Percentiles rank a stretch among this genome's conserved stretches.
Evolutionary conservation across 1,284 basidiomycete genomes (phyloP).

Genomic region (Trametes hirsuta): DNA sequence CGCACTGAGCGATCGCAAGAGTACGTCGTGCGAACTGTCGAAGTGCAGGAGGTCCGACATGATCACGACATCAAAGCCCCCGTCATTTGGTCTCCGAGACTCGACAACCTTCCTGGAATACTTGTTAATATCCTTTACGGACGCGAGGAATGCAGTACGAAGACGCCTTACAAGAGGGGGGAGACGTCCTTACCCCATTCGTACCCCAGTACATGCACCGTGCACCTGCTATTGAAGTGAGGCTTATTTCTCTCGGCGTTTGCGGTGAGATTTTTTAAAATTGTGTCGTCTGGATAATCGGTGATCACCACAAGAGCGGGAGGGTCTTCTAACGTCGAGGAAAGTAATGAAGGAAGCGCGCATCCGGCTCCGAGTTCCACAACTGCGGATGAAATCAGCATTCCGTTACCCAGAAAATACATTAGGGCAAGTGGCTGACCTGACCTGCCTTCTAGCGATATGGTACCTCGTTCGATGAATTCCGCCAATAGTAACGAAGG

Average conservation of each 20-base stretch:
- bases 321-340: conserved; percentile 46
- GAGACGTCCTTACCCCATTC: conserved; percentile 62
- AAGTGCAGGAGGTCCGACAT: conserved; percentile 76
- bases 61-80: conserved; percentile 61
- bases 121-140: no score
- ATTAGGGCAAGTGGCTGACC: conserved; percentile 36
- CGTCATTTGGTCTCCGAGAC: not conserved
- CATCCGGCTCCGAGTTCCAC: conserved; percentile 71
- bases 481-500: conserved; percentile 69
- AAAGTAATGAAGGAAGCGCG: conserved; percentile 64
- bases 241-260: conserved; percentile 56
- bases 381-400: conserved; percentile 40
- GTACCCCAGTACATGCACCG: conserved; percentile 52
- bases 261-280: conserved; percentile 54
- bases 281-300: conserved; percentile 67
- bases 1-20: conserved; percentile 50
- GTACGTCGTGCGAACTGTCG: conserved; percentile 58
- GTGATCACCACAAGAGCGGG: conserved; percentile 61
- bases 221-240: conserved; percentile 42
- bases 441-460: conserved; percentile 43
- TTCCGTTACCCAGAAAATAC: not conserved
- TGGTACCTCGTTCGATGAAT: conserved; percentile 56
- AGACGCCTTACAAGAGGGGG: conserved; percentile 48
- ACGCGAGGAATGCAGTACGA: not conserved
- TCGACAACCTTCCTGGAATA: conserved; percentile 11